phyloP scores from a whole-genome alignment of 2,329 filamentous ascomycete genomes.

The Cadophora sp. region DNA sequence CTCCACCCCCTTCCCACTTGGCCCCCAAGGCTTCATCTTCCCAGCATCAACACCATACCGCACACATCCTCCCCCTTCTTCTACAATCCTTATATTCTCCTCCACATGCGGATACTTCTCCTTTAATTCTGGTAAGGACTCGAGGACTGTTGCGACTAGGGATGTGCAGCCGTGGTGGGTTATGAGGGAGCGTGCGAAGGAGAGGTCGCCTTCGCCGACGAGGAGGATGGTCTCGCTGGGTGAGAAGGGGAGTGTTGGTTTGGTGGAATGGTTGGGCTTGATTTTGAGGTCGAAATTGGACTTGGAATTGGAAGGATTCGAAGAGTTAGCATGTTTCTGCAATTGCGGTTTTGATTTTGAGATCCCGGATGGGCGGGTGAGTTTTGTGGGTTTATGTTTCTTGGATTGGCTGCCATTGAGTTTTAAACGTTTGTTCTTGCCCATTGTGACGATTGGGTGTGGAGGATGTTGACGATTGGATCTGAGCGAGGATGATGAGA shows the following conservation, averaged over 20 bases:
- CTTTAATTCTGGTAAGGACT: conserved; percentile 63
- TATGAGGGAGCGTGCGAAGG: conserved; percentile 73
- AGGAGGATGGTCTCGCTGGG: conserved; percentile 73
- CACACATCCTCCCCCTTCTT: conserved; percentile 51
- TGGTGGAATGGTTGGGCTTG: conserved; percentile 40
- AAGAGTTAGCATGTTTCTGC: conserved; percentile 3
- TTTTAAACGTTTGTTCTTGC: conserved; percentile 39
- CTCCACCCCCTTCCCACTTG: conserved; percentile 29
- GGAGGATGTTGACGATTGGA: not conserved
- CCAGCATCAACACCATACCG: conserved; percentile 72
- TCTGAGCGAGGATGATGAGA: not conserved
- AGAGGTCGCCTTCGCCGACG: conserved; percentile 82
- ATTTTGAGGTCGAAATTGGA: conserved; percentile 25
- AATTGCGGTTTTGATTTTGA: conserved; percentile 25
- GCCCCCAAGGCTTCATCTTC: conserved; percentile 58
- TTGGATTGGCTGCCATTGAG: conserved; percentile 22
- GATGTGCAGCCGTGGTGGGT: conserved; percentile 69
- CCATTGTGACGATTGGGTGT: conserved; percentile 35
- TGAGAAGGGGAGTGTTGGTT: conserved; percentile 70
- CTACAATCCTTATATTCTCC: conserved; percentile 62
- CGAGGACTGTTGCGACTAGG: conserved; percentile 73
- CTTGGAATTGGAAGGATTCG: conserved; percentile 14
- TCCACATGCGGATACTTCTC: conserved; percentile 78
- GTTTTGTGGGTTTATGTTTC: conserved; percentile 24
- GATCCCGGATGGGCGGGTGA: conserved; percentile 28